phyloP scores from a whole-genome alignment of 495 filamentous ascomycete genomes.

The Penicillium subrubescens region DNA sequence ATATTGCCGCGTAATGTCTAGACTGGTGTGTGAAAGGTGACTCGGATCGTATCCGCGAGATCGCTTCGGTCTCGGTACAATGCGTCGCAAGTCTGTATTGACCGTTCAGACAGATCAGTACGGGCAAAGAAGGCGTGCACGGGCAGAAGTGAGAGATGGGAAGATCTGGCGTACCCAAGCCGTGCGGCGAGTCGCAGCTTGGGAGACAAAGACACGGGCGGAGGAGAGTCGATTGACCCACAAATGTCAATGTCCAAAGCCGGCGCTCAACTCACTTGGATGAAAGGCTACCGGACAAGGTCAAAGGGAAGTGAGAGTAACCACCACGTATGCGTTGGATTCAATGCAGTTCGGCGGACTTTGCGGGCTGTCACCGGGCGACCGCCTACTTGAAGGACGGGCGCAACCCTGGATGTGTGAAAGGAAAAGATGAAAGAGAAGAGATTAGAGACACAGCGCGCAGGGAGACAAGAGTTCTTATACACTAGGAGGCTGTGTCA shows the following conservation, averaged over 20 bases:
- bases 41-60: neutral
- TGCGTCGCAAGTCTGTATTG: neutral
- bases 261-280: neutral
- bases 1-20: conserved; percentile 32
- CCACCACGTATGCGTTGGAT: conserved; percentile 5
- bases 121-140: neutral
- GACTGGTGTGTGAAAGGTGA: neutral
- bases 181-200: conserved; percentile 13
- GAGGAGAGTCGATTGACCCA: neutral
- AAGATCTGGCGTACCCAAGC: conserved; percentile 13
- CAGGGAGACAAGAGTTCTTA: conserved; percentile 2
- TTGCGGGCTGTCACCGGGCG: conserved; percentile 29
- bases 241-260: neutral
- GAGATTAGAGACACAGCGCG: neutral
- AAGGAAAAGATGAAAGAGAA: neutral
- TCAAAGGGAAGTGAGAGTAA: neutral
- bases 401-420: conserved; percentile 2
- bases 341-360: conserved; percentile 20
- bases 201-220: conserved; percentile 2
- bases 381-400: conserved; percentile 15
- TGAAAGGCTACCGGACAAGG: neutral
- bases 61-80: neutral
- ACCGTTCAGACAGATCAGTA: neutral
- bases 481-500: conserved; percentile 18
- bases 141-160: neutral